Evolutionary conservation across 2,329 filamentous ascomycete species (phyloP), one percentile per base, ranked within the genome.

Genomic region (Aureobasidium leucospermi): DNA sequence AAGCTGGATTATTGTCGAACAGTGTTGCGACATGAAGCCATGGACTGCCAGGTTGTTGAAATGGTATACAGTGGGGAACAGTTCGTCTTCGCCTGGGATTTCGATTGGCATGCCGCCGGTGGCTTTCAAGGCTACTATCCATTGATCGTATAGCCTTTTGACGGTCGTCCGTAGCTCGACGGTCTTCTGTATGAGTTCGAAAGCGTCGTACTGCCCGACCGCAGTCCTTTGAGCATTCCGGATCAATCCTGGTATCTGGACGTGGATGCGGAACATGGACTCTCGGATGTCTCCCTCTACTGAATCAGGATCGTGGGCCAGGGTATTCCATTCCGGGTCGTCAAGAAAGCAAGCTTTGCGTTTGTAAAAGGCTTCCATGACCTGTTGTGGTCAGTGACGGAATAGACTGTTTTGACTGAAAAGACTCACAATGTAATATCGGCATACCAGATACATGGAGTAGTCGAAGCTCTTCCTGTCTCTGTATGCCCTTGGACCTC

Each of bases 361-460:
- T 13, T 46, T 53, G 38, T 52, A 38, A 23, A 52, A 59, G 28
- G 58, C 58, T 38, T 59, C 47, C 46, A 59, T 59, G 16, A 59
- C 47, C 58, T 59, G 47, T 1, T 28, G 1, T 19, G 28, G 38
- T 59, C 4, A 49, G 45, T 8, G 7, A 11, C 3, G 6, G n/a
- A 31, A 16, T n/a, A 36, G 28, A 10, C 15, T 1, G 2, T 42
- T 41, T 43, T 7, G 36, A 19, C 1, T 11, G 4, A 8, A 15
- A 4, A 9, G 23, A 53, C 58, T 46, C 15, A 59, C 58, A 6
- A 59, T 59, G n/a, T 53, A 53, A 23, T 51, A 51, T 10, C 58
- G 36, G 39, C 58, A 59, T 6, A 59, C 58, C 4, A 59, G 58
- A 29, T 59, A 59, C 58, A 59, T 59, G 16, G 47, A 46, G n/a